Conservation (phyloP, 129 eudicot species). For the Chrysanthemum lavandulifolium region DNA sequence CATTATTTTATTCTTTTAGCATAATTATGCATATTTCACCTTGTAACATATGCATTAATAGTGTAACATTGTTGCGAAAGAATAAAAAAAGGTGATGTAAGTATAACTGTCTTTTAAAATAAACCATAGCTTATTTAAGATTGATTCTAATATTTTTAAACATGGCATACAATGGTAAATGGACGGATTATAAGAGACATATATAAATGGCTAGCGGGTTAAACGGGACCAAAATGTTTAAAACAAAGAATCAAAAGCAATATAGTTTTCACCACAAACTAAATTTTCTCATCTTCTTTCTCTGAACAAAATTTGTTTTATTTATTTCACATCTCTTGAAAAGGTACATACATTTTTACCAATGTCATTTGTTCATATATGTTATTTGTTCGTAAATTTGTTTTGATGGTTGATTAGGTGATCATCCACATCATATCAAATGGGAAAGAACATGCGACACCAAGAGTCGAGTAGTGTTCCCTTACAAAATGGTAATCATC, state of each 20-base stretch:
- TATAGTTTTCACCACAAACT: not conserved
- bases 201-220: not conserved
- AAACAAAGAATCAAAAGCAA: not conserved
- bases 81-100: too few species aligned
- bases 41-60: too few species aligned
- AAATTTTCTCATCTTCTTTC: not conserved
- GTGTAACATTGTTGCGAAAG: too few species aligned
- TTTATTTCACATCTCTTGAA: not conserved
- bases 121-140: too few species aligned
- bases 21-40: too few species aligned
- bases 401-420: not conserved
- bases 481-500: conserved; percentile 28
- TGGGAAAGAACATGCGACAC: conserved; percentile 41
- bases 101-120: too few species aligned
- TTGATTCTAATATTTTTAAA: too few species aligned
- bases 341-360: not conserved
- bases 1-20: too few species aligned
- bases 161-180: too few species aligned
- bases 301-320: not conserved
- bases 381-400: not conserved
- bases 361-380: not conserved
- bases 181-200: not conserved
- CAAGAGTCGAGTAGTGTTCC: conserved; percentile 27
- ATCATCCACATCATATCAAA: conserved; percentile 4
- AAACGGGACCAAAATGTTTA: not conserved